phyloP scores from a whole-genome alignment of 2,329 filamentous ascomycete genomes.

The Colletotrichum ledebouriae region DNA sequence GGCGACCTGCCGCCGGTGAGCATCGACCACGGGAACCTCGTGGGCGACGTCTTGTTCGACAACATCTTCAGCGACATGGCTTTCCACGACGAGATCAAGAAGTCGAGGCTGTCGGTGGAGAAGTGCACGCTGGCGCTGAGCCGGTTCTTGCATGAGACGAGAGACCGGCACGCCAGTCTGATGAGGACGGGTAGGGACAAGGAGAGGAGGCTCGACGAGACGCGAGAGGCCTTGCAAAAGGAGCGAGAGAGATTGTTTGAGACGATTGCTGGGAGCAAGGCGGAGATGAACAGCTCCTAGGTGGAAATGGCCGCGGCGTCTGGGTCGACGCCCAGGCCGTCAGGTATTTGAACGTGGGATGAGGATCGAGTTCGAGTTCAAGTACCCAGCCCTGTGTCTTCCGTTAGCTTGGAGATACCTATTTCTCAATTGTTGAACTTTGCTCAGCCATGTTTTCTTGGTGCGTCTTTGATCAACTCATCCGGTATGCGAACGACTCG shows the following conservation, averaged over 20 bases:
- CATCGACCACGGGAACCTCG: conserved; percentile 60
- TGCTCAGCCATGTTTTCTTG: rapidly evolving
- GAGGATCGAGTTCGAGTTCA: background rate
- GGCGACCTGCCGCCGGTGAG: conserved; percentile 55
- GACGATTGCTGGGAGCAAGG: conserved; percentile 32
- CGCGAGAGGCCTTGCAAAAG: conserved; percentile 57
- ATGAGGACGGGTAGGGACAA: conserved; percentile 50
- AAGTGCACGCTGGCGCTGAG: conserved; percentile 51
- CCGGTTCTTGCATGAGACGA: conserved; percentile 51
- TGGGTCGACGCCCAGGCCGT: background rate
- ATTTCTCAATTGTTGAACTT: background rate
- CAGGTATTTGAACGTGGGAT: background rate
- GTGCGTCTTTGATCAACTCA: background rate
- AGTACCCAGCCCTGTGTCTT: background rate
- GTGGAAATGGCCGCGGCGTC: background rate
- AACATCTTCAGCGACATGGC: conserved; percentile 66
- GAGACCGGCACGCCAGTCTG: conserved; percentile 48
- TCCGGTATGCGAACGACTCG: too few relatives aligned
- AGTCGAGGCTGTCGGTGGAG: conserved; percentile 54
- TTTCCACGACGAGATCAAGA: conserved; percentile 66
- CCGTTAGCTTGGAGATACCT: conserved; percentile 19
- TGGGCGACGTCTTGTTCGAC: conserved; percentile 68
- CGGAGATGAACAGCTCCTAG: background rate
- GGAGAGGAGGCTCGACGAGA: conserved; percentile 50
- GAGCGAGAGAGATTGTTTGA: conserved; percentile 60